These are phyloP conservation scores for Leishmania guyanensis DNA, from an alignment of 208 protist genomes.

Conservation along the genomic window DNA sequence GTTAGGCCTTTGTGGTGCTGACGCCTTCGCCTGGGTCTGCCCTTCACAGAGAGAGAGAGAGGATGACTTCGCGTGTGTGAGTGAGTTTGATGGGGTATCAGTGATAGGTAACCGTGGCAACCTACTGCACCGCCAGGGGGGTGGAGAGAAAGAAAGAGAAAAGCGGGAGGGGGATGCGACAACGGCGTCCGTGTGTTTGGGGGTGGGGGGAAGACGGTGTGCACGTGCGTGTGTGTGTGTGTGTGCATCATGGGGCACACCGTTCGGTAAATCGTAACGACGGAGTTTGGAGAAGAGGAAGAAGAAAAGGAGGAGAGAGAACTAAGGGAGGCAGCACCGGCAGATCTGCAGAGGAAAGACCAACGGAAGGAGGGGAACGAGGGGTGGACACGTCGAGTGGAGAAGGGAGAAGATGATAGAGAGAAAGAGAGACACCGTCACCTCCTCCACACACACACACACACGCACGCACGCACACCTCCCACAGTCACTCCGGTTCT, in stretches of 20 bases:
- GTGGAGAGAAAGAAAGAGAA: neutral
- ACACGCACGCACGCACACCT: neutral
- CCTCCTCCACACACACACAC: neutral
- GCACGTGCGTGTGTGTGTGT: neutral
- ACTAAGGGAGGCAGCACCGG: neutral
- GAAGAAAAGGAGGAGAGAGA: neutral
- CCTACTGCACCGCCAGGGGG: neutral
- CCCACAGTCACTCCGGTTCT: neutral
- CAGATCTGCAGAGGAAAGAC: neutral
- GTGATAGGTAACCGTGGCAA: neutral
- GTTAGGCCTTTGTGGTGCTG: neutral
- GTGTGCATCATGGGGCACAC: neutral
- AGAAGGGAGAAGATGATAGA: neutral
- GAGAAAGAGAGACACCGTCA: neutral
- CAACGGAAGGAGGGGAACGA: neutral
- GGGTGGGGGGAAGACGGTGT: neutral
- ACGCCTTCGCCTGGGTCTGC: neutral
- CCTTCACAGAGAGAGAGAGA: neutral
- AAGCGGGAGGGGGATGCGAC: neutral
- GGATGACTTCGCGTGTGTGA: neutral
- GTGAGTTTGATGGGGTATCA: neutral
- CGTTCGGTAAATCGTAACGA: neutral
- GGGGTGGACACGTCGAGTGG: neutral
- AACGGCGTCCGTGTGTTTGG: neutral
- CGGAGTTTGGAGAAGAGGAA: neutral